These are phyloP conservation scores for Puccinia coronata DNA, from an alignment of 1,284 basidiomycete genomes.

Conservation along the genomic window DNA sequence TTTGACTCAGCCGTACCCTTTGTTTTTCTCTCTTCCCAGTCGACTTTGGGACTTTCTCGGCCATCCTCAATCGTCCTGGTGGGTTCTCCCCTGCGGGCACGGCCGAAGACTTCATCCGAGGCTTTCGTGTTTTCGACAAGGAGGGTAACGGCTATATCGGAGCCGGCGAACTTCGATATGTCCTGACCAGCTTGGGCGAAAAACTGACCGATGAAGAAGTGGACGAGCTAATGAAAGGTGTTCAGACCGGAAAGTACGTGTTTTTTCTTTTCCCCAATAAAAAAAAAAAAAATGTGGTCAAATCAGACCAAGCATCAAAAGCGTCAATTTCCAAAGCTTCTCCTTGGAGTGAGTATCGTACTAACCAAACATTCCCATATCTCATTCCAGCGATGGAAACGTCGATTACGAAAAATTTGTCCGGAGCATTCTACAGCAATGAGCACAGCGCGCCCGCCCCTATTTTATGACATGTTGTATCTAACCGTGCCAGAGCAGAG, in stretches of 20 bases:
- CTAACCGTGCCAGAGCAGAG: background rate
- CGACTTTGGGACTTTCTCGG: constrained; percentile 68
- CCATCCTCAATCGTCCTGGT: constrained; percentile 89
- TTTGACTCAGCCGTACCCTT: too few relatives aligned
- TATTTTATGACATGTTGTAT: background rate
- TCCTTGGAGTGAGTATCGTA: background rate
- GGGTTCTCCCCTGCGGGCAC: constrained; percentile 95
- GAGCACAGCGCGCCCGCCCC: background rate
- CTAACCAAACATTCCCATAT: background rate
- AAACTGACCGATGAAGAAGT: constrained; percentile 98
- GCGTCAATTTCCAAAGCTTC: background rate
- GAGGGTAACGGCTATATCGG: constrained; percentile 96
- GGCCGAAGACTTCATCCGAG: constrained; percentile 98
- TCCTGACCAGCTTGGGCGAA: constrained; percentile 92
- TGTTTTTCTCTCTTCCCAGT: constrained; percentile 33
- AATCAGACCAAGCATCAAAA: too few relatives aligned
- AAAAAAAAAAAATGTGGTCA: background rate
- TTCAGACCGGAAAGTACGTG: constrained; percentile 69
- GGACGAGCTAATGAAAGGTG: constrained; percentile 93
- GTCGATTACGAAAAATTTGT: constrained; percentile 97
- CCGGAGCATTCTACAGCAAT: constrained; percentile 72
- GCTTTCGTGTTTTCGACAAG: constrained; percentile 99
- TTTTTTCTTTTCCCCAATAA: background rate
- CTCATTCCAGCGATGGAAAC: constrained; percentile 75
- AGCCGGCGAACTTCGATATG: constrained; percentile 85